Evolutionary conservation across 345 rosid species (phyloP), one percentile per base, ranked within the genome.

Genomic region (Murraya paniculata): DNA sequence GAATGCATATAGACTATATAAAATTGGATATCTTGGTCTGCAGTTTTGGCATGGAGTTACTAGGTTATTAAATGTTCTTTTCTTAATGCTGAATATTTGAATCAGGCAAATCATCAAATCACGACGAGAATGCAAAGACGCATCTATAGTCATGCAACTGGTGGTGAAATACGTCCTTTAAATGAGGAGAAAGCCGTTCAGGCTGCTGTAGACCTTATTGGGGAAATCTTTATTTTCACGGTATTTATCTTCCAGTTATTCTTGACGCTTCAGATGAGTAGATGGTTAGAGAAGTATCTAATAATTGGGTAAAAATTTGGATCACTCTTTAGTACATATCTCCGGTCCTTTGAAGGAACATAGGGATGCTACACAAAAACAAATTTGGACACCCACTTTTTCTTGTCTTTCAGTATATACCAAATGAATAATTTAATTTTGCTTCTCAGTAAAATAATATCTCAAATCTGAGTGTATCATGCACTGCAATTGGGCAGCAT

Each of bases 151-250:
- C 99, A 94, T 75, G 92, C 95, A 5, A 96, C 92, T 28, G 89
- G 91, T 82, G 97, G 84, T 41, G 98, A 88, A 87, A 94, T 96
- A 36, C 93, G 95, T 48, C 99, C 98, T 74, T 76, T 96, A 86
- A 82, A 96, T 71, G 98, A 96, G 71, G 93, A 92, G 84, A 96
- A 90, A 81, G 99, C 99, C 76, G 95, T 96, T 67, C 98, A 94
- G 87, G 98, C 92, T 84, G 99, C 98, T 77, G 95, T 86, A 13
- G 98, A 94, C 80, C 95, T 96, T 57, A 88, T 90, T 27, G 98
- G 98, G 18, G 98, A 96, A 75, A 36, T 96, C 81, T 96, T 96
- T 64, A 79, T 94, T 79, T 96, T 96, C 77, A 77, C 90, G 88
- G 99, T 95, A 25, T 25, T 77, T 38, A 39, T 57, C 36, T 35